Evolutionary conservation across 1,139 yeast species (phyloP).

Genomic region (Zygosaccharomyces pseudobailii): DNA sequence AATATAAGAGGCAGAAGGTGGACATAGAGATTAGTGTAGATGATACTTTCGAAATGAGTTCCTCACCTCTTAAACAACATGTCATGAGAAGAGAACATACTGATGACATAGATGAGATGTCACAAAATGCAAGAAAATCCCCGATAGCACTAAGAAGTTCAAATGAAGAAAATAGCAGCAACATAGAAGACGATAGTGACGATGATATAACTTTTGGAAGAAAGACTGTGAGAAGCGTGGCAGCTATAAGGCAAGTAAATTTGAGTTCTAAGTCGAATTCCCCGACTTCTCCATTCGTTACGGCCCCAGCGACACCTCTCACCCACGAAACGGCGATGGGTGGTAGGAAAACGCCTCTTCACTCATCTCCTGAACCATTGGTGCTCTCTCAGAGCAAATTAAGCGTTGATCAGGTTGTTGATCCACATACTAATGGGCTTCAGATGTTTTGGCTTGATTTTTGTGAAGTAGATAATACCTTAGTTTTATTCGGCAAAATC

Average conservation of each 20-base stretch:
- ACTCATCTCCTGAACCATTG: conserved; percentile 24
- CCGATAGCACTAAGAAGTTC: neutral
- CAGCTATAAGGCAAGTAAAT: conserved; percentile 35
- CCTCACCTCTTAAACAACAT: conserved; percentile 17
- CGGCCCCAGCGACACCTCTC: conserved; percentile 34
- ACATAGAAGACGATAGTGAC: conserved; percentile 37
- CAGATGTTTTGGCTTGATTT: conserved; percentile 90
- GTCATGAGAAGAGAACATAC: neutral
- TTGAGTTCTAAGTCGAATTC: conserved; percentile 30
- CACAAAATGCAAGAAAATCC: too few species aligned
- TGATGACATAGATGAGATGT: neutral
- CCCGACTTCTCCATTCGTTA: conserved; percentile 34
- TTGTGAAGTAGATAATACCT: conserved; percentile 64
- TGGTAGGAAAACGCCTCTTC: conserved; percentile 17
- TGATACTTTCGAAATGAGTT: conserved; percentile 13
- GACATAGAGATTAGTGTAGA: conserved; percentile 13
- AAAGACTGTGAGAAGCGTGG: conserved; percentile 35
- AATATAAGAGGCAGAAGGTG: conserved; percentile 15
- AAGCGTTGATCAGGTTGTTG: conserved; percentile 43
- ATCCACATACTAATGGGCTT: conserved; percentile 44
- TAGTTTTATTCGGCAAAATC: conserved; percentile 82
- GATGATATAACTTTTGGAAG: conserved; percentile 52
- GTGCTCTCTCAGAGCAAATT: conserved; percentile 40
- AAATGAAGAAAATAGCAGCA: conserved; percentile 11
- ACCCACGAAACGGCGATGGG: conserved; percentile 15